A percentile compares a stretch with the other conserved stretches of the same genome.
Conservation (phyloP, 306 rosid genomes). For the Senna siamea region DNA sequence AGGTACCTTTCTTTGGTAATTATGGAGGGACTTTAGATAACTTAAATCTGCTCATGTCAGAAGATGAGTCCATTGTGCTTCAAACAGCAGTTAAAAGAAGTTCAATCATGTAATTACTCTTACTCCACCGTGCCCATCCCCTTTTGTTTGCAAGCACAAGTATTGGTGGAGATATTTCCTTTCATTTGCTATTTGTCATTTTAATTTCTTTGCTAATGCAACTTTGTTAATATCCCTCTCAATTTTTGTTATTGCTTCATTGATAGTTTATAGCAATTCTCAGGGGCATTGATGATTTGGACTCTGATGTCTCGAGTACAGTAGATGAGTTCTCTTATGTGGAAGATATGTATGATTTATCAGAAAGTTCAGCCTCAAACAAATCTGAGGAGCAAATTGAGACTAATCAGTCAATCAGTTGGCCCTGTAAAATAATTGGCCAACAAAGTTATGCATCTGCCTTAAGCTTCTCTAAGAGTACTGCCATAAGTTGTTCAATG, state of each 20-base stretch:
- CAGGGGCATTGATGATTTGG: slow-evolving; percentile 55
- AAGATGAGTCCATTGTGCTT: slow-evolving; percentile 40
- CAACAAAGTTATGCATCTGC: slow-evolving; percentile 58
- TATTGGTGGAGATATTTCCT: slow-evolving; percentile 17
- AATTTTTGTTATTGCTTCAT: slow-evolving; percentile 38
- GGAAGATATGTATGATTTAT: slow-evolving; percentile 53
- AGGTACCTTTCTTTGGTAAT: slow-evolving; percentile 61
- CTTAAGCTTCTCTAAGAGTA: slow-evolving; percentile 59
- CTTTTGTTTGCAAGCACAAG: slow-evolving; percentile 22
- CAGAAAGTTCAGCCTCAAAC: slow-evolving; percentile 63
- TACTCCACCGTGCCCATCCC: slow-evolving; percentile 31
- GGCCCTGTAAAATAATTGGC: slow-evolving; percentile 47
- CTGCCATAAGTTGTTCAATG: slow-evolving; percentile 41
- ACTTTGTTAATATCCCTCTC: slow-evolving; percentile 34
- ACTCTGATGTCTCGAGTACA: slow-evolving; percentile 63
- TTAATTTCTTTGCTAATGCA: slow-evolving; percentile 1
- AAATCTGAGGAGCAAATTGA: slow-evolving; percentile 64
- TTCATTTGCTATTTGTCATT: slow-evolving; percentile 18
- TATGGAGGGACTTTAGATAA: slow-evolving; percentile 48
- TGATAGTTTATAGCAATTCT: slow-evolving; percentile 48
- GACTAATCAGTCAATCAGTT: slow-evolving; percentile 48
- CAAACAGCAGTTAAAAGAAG: slow-evolving; percentile 49
- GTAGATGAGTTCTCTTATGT: slow-evolving; percentile 47
- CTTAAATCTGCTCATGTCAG: slow-evolving; percentile 46
- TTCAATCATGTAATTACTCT: slow-evolving; percentile 62